phyloP scores from a whole-genome alignment of 768 basidiomycete genomes.

The Plicaturopsis crispa region DNA sequence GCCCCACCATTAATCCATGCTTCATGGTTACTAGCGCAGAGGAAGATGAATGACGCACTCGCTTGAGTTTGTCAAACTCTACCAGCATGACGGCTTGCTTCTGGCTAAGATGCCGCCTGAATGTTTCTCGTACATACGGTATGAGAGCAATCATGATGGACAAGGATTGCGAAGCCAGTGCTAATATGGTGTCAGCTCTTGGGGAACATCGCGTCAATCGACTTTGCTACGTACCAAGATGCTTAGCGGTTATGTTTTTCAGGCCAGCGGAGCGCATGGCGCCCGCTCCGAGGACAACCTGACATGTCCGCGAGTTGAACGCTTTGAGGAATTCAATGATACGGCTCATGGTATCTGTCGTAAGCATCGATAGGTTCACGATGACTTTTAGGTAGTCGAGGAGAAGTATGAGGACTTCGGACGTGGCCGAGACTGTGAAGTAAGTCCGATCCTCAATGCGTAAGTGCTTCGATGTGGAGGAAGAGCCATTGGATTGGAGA shows the following conservation, averaged over 20 bases:
- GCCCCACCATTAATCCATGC: not conserved
- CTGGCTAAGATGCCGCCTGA: slow-evolving; percentile 86
- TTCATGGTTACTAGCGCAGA: not conserved
- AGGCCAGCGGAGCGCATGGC: slow-evolving; percentile 98
- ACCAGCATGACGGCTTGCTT: slow-evolving; percentile 96
- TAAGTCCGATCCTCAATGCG: slow-evolving; percentile 80
- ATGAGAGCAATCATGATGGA: slow-evolving; percentile 92
- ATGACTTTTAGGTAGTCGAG: slow-evolving; percentile 85
- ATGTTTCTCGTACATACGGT: slow-evolving; percentile 92
- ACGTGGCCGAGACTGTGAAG: slow-evolving; percentile 81
- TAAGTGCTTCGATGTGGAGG: slow-evolving; percentile 46
- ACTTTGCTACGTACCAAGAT: slow-evolving; percentile 65
- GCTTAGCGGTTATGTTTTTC: slow-evolving; percentile 97
- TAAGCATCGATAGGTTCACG: slow-evolving; percentile 80
- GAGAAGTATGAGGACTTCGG: slow-evolving; percentile 63
- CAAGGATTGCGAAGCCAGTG: slow-evolving; percentile 91
- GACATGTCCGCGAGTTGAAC: slow-evolving; percentile 96
- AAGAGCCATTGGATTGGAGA: slow-evolving; percentile 12
- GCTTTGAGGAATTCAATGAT: slow-evolving; percentile 95
- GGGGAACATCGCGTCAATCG: slow-evolving; percentile 6
- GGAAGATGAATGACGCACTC: slow-evolving; percentile 37
- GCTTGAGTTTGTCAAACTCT: slow-evolving; percentile 97
- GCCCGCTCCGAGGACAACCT: slow-evolving; percentile 95
- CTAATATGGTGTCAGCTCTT: slow-evolving; percentile 30
- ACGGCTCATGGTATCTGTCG: slow-evolving; percentile 91